Evolutionary conservation across 495 filamentous ascomycete species (phyloP).

Genomic region (Podospora pseudoanserina): DNA sequence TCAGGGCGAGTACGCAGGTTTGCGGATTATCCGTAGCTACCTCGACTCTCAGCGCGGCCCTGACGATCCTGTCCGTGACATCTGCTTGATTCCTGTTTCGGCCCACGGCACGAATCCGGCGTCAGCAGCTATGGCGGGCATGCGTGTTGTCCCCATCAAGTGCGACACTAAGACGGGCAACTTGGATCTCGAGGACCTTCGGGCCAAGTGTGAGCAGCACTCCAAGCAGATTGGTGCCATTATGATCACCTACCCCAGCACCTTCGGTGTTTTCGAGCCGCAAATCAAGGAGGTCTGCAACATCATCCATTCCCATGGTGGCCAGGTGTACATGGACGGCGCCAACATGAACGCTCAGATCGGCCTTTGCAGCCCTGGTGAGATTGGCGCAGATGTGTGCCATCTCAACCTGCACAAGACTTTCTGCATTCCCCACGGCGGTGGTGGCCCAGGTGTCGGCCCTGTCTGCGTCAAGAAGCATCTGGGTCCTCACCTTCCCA

Average conservation of each 20-base stretch:
- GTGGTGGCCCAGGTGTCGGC: constrained; percentile 91
- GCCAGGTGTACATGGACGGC: constrained; percentile 98
- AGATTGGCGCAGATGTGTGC: constrained; percentile 97
- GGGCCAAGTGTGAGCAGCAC: constrained; percentile 84
- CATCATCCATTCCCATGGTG: constrained; percentile 82
- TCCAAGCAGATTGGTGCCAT: constrained; percentile 83
- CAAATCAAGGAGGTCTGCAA: constrained; percentile 81
- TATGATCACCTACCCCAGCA: constrained; percentile 98
- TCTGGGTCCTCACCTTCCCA: constrained; percentile 74
- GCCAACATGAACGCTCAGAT: constrained; percentile 99
- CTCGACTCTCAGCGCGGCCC: constrained; percentile 59
- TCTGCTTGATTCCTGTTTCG: constrained; percentile 94
- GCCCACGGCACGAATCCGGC: constrained; percentile 98
- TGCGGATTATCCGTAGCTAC: constrained; percentile 89
- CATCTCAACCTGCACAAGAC: constrained; percentile 99
- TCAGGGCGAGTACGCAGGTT: constrained; percentile 92
- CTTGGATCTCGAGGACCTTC: constrained; percentile 81
- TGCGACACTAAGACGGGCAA: constrained; percentile 87
- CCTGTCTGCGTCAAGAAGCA: constrained; percentile 90
- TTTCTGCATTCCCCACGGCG: constrained; percentile 98
- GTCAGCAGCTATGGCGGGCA: constrained; percentile 94
- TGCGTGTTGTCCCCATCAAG: constrained; percentile 93
- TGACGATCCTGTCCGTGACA: constrained; percentile 71
- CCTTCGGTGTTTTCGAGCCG: constrained; percentile 94
- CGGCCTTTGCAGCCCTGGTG: constrained; percentile 91